Evolutionary conservation across 1,284 basidiomycete genomes (phyloP).

Genomic region (Pyrrhoderma lamaoense): DNA sequence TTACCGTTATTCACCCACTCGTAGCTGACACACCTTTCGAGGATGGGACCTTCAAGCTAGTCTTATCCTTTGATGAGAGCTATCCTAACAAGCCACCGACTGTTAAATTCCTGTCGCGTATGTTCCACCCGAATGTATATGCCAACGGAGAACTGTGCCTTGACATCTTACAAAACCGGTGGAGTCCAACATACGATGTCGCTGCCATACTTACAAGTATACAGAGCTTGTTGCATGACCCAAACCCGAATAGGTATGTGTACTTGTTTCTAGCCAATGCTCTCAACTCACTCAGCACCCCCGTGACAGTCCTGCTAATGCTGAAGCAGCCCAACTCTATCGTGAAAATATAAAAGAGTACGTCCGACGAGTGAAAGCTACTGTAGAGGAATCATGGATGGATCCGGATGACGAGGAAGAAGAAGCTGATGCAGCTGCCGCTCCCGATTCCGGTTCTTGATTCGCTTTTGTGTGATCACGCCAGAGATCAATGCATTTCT

Average conservation of each 20-base stretch:
- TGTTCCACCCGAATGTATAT: slow-evolving; percentile 99
- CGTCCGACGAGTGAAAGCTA: slow-evolving; percentile 84
- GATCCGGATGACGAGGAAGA: slow-evolving; percentile 64
- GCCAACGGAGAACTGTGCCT: slow-evolving; percentile 96
- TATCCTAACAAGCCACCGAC: slow-evolving; percentile 98
- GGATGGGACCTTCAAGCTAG: slow-evolving; percentile 96
- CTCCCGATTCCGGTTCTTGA: slow-evolving; percentile 2
- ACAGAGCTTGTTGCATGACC: slow-evolving; percentile 92
- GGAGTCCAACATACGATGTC: slow-evolving; percentile 98
- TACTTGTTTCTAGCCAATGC: background rate
- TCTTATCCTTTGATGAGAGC: slow-evolving; percentile 93
- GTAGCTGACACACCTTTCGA: slow-evolving; percentile 96
- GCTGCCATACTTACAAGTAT: slow-evolving; percentile 96
- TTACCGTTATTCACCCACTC: slow-evolving; percentile 10
- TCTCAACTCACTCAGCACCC: background rate
- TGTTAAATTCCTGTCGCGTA: slow-evolving; percentile 93
- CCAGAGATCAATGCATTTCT: background rate
- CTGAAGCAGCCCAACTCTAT: slow-evolving; percentile 93
- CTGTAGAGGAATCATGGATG: slow-evolving; percentile 87
- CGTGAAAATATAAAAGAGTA: slow-evolving; percentile 99
- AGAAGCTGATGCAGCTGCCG: background rate
- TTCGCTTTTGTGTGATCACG: too few species aligned
- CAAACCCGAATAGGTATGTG: slow-evolving; percentile 79
- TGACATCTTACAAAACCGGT: slow-evolving; percentile 96
- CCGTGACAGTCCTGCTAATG: slow-evolving; percentile 80